Conservation (phyloP, 2,329 filamentous ascomycete genomes). For the Pestalotiopsis sp. region DNA sequence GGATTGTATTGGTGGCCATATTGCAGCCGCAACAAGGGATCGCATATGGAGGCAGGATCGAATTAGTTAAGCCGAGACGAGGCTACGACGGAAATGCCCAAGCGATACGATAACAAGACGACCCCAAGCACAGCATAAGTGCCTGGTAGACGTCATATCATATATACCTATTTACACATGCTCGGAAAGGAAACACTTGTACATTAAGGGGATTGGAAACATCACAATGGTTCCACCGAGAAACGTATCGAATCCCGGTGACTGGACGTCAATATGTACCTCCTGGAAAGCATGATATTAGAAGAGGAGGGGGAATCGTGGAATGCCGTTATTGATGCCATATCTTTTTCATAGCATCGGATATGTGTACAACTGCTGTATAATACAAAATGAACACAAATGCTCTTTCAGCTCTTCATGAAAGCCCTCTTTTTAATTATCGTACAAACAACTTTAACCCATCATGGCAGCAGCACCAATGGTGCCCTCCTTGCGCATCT, state of each 20-base stretch:
- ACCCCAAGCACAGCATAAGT: neutral
- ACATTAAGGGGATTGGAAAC: neutral
- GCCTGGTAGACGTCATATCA: neutral
- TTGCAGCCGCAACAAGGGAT: neutral
- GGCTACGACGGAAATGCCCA: neutral
- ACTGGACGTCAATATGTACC: neutral
- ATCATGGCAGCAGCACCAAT: slow-evolving; percentile 35
- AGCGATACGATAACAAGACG: neutral
- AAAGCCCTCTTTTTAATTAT: neutral
- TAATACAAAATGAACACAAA: slow-evolving; percentile 23
- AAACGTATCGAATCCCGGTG: neutral
- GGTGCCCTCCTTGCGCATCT: slow-evolving; percentile 44
- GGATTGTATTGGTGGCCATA: neutral
- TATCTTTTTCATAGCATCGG: slow-evolving; percentile 1
- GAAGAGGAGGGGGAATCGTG: neutral
- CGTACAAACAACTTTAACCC: slow-evolving; percentile 15
- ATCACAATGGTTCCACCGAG: neutral
- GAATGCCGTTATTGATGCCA: slow-evolving; percentile 6
- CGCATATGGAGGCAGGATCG: neutral
- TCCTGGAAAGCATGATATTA: neutral
- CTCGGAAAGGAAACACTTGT: neutral
- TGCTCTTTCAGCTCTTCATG: slow-evolving; percentile 4
- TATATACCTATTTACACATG: neutral
- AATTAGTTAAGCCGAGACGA: neutral
- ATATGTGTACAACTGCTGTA: slow-evolving; percentile 32